phyloP scores from a whole-genome alignment of 2,329 filamentous ascomycete genomes.

The Tolypocladium inflatum region DNA sequence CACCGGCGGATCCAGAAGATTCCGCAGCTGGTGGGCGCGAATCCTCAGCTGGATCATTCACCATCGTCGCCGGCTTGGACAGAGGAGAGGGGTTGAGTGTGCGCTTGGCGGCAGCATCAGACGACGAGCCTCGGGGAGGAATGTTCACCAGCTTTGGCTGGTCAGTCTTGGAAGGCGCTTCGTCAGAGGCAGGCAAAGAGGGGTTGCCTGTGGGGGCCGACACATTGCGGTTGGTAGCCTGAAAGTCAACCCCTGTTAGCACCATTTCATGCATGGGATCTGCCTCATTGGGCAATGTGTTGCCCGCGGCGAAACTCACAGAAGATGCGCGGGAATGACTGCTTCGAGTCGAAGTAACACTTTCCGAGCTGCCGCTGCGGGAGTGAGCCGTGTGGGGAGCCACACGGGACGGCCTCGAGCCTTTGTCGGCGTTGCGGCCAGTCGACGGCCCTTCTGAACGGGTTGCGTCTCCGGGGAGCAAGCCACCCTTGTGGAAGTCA shows the following conservation, averaged over 20 bases:
- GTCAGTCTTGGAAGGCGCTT: constrained; percentile 40
- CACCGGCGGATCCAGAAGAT: constrained; percentile 20
- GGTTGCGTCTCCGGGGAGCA: constrained; percentile 10
- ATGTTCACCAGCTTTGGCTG: constrained; percentile 46
- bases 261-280: constrained; percentile 22
- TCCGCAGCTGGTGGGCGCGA: constrained; percentile 25
- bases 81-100: constrained; percentile 61
- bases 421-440: constrained; percentile 19
- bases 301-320: constrained; percentile 40
- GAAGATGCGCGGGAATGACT: constrained; percentile 53
- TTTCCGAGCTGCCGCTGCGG: constrained; percentile 55
- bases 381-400: constrained; percentile 21
- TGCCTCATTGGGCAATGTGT: constrained; percentile 35
- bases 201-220: constrained; percentile 43
- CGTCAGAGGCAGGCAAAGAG: constrained; percentile 38
- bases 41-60: constrained; percentile 38
- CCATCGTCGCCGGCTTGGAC: constrained; percentile 60
- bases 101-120: constrained; percentile 56
- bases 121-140: constrained; percentile 52
- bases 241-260: constrained; percentile 37
- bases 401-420: constrained; percentile 30
- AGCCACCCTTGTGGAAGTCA: constrained; percentile 10
- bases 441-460: neutral
- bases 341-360: constrained; percentile 48
- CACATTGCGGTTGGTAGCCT: constrained; percentile 52